These are phyloP conservation scores for Melastoma candidum DNA, from an alignment of 441 rosid genomes.

Conservation along the genomic window DNA sequence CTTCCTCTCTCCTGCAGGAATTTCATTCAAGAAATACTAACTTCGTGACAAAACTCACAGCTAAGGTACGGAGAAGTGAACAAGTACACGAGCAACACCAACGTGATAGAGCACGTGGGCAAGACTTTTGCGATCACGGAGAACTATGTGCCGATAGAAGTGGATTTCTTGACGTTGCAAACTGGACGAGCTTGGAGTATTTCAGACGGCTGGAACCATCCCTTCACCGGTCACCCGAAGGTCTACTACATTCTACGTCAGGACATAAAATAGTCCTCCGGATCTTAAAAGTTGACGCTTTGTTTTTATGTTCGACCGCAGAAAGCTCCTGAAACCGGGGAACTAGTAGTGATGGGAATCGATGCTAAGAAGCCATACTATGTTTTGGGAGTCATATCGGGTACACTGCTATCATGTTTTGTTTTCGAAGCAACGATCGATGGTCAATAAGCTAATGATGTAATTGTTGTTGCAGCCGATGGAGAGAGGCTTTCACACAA, in stretches of 20 bases:
- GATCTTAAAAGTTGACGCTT: background rate
- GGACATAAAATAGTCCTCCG: background rate
- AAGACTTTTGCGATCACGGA: background rate
- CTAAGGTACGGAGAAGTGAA: conserved; percentile 8
- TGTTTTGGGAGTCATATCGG: conserved; percentile 24
- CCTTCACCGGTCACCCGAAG: conserved; percentile 34
- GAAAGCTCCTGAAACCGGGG: conserved; percentile 24
- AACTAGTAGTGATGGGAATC: conserved; percentile 21
- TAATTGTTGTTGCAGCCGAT: conserved; percentile 17
- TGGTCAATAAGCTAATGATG: background rate
- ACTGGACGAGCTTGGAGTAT: conserved; percentile 16
- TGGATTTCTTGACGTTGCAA: conserved; percentile 3
- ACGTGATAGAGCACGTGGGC: conserved; percentile 7
- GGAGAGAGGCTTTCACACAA: conserved; percentile 20
- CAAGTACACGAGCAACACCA: conserved; percentile 13
- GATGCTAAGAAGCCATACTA: conserved; percentile 19
- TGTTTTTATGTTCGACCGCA: background rate
- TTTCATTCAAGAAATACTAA: background rate
- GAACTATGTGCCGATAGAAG: conserved; percentile 11
- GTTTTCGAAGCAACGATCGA: background rate
- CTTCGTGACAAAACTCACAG: background rate
- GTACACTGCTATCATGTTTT: conserved; percentile 6
- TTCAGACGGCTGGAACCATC: conserved; percentile 19
- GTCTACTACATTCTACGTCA: conserved; percentile 5
- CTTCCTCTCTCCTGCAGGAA: background rate